Evolutionary conservation across 2,329 filamentous ascomycete genomes (phyloP).

Genomic region (Trichoderma koningiopsis): DNA sequence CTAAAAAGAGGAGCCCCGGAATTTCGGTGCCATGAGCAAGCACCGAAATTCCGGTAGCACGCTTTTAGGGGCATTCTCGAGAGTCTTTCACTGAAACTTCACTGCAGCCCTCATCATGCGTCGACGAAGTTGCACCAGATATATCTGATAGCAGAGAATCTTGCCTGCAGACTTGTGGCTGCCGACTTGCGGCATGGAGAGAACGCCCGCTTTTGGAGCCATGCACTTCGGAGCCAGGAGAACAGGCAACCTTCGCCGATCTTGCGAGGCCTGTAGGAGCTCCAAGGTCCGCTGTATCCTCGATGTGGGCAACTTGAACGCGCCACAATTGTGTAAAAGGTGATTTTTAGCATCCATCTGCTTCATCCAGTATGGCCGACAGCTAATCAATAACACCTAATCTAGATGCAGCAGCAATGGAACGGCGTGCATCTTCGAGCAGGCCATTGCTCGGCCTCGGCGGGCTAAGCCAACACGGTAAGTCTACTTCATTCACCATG

Average conservation of each 20-base stretch:
- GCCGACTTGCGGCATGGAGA: not conserved
- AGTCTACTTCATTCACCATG: not conserved
- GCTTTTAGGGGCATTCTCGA: no score
- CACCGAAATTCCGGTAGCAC: not conserved
- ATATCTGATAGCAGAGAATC: not conserved
- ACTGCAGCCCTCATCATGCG: no score
- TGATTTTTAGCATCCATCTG: not conserved
- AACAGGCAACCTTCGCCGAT: not conserved
- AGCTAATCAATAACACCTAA: not conserved
- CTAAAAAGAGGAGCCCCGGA: not conserved
- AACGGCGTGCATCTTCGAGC: not conserved
- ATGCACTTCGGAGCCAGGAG: not conserved
- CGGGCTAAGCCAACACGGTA: not conserved
- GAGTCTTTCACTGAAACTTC: no score
- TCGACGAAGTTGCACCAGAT: not conserved
- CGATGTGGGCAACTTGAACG: not conserved
- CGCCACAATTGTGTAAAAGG: not conserved
- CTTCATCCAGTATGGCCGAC: no score
- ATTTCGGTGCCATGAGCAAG: not conserved
- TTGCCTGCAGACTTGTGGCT: not conserved
- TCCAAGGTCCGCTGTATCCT: not conserved
- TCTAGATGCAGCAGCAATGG: not conserved
- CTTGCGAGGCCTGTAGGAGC: not conserved
- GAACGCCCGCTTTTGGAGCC: not conserved
- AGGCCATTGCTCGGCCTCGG: conserved; percentile 7